Evolutionary conservation across 495 filamentous ascomycete species (phyloP).

Genomic region (Aspergillus baeticus): DNA sequence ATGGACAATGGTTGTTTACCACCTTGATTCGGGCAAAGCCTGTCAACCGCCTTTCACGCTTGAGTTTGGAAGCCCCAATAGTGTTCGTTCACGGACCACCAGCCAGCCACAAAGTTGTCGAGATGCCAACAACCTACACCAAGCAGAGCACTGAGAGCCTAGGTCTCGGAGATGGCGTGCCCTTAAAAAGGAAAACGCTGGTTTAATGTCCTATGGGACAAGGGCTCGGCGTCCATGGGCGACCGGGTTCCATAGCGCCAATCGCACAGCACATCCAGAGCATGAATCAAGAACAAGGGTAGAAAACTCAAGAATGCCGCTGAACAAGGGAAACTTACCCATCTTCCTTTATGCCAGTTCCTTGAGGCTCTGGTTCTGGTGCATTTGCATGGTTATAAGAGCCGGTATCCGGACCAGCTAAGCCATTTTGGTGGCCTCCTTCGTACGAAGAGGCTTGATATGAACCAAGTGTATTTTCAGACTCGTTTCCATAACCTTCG

Average conservation of each 20-base stretch:
- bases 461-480: slow-evolving; percentile 27
- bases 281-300: slow-evolving; percentile 18
- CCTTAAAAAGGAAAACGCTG: neutral
- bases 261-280: neutral
- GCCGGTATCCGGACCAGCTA: slow-evolving; percentile 55
- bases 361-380: slow-evolving; percentile 40
- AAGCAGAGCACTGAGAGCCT: neutral
- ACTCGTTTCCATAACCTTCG: slow-evolving; percentile 44
- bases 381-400: slow-evolving; percentile 33
- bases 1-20: slow-evolving; percentile 13
- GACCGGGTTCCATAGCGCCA: neutral
- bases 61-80: slow-evolving; percentile 9
- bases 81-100: slow-evolving; percentile 15
- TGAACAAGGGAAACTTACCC: slow-evolving; percentile 72
- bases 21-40: slow-evolving; percentile 14
- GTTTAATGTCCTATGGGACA: no score
- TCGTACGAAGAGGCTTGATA: slow-evolving; percentile 46
- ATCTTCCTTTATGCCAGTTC: slow-evolving; percentile 90
- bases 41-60: slow-evolving; percentile 5
- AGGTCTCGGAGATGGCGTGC: neutral
- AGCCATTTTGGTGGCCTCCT: slow-evolving; percentile 60
- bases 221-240: no score
- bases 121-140: slow-evolving; percentile 1
- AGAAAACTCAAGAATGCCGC: slow-evolving; percentile 21
- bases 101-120: slow-evolving; percentile 5